Conservation (phyloP, 2,329 filamentous ascomycete genomes). For the Fusarium compactum region DNA sequence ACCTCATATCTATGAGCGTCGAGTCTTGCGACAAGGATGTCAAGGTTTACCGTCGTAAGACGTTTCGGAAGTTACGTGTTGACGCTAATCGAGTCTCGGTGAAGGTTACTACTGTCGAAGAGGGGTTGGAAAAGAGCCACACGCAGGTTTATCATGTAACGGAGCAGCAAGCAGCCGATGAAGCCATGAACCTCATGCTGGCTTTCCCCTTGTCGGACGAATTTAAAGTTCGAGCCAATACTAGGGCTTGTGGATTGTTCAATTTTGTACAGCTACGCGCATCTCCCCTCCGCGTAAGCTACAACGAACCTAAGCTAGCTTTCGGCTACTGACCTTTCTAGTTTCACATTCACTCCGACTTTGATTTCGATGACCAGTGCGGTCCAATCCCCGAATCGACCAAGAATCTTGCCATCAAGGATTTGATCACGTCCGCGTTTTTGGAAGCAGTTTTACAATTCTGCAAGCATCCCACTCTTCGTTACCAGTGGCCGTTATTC, state of each 20-base stretch:
- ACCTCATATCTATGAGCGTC: not conserved
- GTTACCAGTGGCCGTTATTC: slow-evolving; percentile 31
- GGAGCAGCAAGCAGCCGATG: not conserved
- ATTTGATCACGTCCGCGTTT: not conserved
- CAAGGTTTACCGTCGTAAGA: not conserved
- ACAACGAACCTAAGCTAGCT: not conserved
- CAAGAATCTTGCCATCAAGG: not conserved
- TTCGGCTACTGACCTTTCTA: not conserved
- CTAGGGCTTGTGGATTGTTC: slow-evolving; percentile 11
- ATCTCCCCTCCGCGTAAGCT: slow-evolving; percentile 8
- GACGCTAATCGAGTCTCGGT: not conserved
- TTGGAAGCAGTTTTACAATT: not conserved
- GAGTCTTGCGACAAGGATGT: not conserved
- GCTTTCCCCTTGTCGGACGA: slow-evolving; percentile 28
- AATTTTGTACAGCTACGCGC: slow-evolving; percentile 17
- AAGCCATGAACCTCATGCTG: slow-evolving; percentile 15
- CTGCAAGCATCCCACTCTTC: slow-evolving; percentile 10
- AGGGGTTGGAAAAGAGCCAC: not conserved
- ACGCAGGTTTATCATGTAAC: slow-evolving; percentile 28
- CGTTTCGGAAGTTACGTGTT: not conserved
- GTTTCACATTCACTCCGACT: slow-evolving; percentile 30
- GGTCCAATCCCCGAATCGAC: slow-evolving; percentile 2
- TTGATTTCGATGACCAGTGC: slow-evolving; percentile 5
- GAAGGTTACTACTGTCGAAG: not conserved
- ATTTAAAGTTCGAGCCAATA: not conserved